phyloP scores from a whole-genome alignment of 192 early-diverging fungal genomes.

The Coemansia asiatica region DNA sequence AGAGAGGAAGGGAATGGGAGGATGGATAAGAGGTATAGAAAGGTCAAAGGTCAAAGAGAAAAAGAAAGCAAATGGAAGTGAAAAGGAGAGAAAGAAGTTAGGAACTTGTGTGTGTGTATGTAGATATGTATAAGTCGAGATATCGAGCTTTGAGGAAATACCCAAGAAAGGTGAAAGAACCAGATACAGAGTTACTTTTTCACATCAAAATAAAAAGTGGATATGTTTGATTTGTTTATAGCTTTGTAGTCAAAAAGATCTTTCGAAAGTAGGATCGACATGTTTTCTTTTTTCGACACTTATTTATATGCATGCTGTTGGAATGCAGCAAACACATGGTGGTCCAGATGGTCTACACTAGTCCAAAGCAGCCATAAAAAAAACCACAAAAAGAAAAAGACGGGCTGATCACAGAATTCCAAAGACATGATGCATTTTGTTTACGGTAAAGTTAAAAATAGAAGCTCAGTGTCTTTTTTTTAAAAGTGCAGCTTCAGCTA shows the following conservation, averaged over 20 bases:
- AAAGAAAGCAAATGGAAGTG: not conserved
- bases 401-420: not conserved
- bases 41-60: not conserved
- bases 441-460: constrained; percentile 13
- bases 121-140: not conserved
- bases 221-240: not conserved
- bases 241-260: not conserved
- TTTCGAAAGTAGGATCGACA: not conserved
- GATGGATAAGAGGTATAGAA: not conserved
- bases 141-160: not conserved
- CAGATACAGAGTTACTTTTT: not conserved
- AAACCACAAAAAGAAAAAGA: not conserved
- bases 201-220: not conserved
- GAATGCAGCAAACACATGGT: not conserved
- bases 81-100: not conserved
- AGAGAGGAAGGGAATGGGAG: not conserved
- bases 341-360: not conserved
- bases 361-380: not conserved
- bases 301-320: not conserved
- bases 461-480: constrained; percentile 17
- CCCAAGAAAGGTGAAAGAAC: not conserved
- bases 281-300: not conserved
- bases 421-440: not conserved
- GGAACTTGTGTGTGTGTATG: no score
- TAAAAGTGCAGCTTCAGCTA: constrained; percentile 63